phyloP scores from a whole-genome alignment of 495 filamentous ascomycete species.

The Parathielavia hyrcaniae region DNA sequence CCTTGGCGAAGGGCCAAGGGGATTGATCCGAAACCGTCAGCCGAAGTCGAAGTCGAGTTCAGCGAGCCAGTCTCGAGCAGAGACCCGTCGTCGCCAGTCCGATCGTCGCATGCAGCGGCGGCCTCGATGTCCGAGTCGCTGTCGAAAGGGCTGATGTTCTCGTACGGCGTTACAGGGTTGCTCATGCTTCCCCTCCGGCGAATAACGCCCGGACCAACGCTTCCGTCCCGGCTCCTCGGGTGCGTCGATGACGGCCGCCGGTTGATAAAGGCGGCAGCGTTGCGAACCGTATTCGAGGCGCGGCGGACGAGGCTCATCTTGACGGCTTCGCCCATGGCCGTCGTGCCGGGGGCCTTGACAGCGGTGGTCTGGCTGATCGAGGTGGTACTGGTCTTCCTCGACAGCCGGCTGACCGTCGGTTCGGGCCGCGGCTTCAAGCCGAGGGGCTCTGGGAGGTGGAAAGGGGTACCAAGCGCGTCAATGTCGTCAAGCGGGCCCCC shows the following conservation, averaged over 20 bases:
- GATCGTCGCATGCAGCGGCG: constrained; percentile 35
- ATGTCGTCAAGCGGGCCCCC: constrained; percentile 24
- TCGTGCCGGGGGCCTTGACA: constrained; percentile 27
- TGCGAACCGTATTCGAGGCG: constrained; percentile 40
- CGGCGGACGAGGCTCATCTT: constrained; percentile 41
- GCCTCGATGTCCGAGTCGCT: constrained; percentile 62
- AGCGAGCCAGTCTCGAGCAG: constrained; percentile 34
- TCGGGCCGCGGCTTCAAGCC: constrained; percentile 8
- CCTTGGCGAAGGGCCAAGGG: constrained; percentile 67
- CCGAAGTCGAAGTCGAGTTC: constrained; percentile 32
- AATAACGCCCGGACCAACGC: constrained; percentile 80
- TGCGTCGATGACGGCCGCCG: constrained; percentile 65
- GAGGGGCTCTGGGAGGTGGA: constrained; percentile 43
- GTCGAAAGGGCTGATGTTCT: constrained; percentile 48
- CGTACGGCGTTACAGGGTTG: constrained; percentile 49
- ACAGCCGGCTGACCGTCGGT: constrained; percentile 19
- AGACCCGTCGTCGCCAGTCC: constrained; percentile 27
- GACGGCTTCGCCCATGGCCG: constrained; percentile 37
- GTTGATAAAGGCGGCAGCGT: constrained; percentile 28
- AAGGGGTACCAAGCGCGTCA: constrained; percentile 16
- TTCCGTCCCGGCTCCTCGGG: constrained; percentile 70
- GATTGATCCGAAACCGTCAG: constrained; percentile 45
- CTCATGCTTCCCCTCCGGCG: constrained; percentile 84
- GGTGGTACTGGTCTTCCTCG: constrained; percentile 35
- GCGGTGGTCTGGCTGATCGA: constrained; percentile 31